phyloP scores from a whole-genome alignment of 2,329 filamentous ascomycete species.

The Fusarium albosuccineum region DNA sequence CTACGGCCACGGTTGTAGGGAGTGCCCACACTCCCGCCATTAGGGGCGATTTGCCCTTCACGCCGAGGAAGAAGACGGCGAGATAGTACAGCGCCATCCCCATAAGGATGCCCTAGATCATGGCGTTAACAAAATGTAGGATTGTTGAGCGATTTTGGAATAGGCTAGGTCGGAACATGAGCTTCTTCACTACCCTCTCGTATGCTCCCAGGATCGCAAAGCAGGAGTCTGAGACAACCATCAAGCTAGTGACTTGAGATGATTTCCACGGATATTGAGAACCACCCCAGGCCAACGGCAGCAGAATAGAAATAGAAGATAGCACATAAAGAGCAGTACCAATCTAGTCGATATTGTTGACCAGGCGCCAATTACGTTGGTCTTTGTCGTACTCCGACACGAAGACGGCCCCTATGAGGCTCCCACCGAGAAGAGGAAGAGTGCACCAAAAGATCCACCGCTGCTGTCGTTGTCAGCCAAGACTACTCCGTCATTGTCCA shows the following conservation, averaged over 20 bases:
- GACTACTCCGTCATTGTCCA: neutral
- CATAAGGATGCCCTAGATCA: conserved; percentile 45
- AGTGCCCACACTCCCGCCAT: conserved; percentile 63
- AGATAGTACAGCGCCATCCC: conserved; percentile 49
- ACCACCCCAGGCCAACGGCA: conserved; percentile 35
- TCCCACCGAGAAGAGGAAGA: conserved; percentile 48
- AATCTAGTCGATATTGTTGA: conserved; percentile 68
- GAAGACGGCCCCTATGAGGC: conserved; percentile 39
- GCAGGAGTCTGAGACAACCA: conserved; percentile 66
- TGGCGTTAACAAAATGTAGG: conserved; percentile 37
- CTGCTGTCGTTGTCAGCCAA: conserved; percentile 25
- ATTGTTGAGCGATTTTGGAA: conserved; percentile 39
- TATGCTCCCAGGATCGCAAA: conserved; percentile 50
- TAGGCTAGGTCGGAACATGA: conserved; percentile 43
- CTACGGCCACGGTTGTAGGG: conserved; percentile 73
- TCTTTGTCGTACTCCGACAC: conserved; percentile 46
- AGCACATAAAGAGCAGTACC: conserved; percentile 69
- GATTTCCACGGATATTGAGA: conserved; percentile 42
- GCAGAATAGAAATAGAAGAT: conserved; percentile 30
- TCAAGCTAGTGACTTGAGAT: conserved; percentile 65
- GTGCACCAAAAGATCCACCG: conserved; percentile 55
- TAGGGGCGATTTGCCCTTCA: conserved; percentile 39
- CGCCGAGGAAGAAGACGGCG: conserved; percentile 44
- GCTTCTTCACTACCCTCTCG: conserved; percentile 32
- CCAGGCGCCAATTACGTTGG: conserved; percentile 6